A percentile compares a stretch with the other conserved stretches of the same genome.
Conservation (phyloP, 768 basidiomycete species). For the Rhodotorula sphaerocarpa region DNA sequence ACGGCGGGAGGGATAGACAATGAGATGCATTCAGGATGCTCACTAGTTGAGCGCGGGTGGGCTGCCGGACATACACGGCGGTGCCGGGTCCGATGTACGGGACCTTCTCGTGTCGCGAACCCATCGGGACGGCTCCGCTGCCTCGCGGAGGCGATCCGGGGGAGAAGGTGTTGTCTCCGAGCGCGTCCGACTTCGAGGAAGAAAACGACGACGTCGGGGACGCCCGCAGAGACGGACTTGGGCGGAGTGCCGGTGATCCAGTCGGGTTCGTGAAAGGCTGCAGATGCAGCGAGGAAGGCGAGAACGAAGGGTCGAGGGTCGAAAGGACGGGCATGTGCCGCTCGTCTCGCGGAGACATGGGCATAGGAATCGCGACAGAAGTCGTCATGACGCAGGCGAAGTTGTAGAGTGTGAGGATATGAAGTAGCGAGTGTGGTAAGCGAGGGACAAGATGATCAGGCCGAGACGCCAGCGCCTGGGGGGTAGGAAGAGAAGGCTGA, state of each 20-base stretch:
- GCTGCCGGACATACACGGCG: conserved; percentile 25
- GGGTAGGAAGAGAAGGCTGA: background rate
- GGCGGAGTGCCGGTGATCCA: background rate
- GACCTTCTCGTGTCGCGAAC: conserved; percentile 16
- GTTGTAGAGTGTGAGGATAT: background rate
- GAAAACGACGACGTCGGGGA: background rate
- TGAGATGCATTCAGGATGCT: background rate
- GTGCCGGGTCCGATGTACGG: conserved; percentile 29
- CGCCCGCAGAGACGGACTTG: background rate
- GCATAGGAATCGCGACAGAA: conserved; percentile 1
- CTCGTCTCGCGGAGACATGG: background rate
- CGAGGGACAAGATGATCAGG: no score
- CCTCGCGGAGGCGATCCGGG: background rate
- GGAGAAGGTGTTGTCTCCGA: background rate
- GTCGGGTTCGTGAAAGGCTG: background rate
- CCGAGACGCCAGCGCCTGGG: no score
- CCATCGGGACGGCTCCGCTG: conserved; percentile 10
- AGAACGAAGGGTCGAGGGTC: conserved; percentile 27
- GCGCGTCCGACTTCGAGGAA: background rate
- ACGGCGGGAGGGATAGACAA: no score
- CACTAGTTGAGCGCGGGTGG: conserved; percentile 23
- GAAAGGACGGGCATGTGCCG: conserved; percentile 18
- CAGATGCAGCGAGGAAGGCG: conserved; percentile 19
- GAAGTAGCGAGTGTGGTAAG: no score
- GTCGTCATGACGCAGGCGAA: conserved; percentile 5